Evolutionary conservation across 2,329 filamentous ascomycete genomes (phyloP), one percentile per base, ranked within the genome.

Genomic region (Penicillium brasilianum): DNA sequence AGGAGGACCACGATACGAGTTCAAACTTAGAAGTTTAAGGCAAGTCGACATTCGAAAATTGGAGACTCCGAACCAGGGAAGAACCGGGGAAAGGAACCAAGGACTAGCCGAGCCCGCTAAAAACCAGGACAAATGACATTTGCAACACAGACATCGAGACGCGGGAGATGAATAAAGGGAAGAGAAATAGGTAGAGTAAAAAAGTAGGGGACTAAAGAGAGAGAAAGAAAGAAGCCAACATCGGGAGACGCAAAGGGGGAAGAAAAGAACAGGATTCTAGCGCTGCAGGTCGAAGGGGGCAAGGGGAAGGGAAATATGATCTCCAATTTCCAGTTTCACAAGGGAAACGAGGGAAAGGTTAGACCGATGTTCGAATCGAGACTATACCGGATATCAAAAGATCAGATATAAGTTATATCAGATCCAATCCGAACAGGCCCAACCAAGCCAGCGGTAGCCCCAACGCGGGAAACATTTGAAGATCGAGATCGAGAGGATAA

Each of bases 221-320:
- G 18, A 52, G 66, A 63, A 60, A 20, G 53, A 54, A 59, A 22
- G 57, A 53, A 30, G 22, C 25, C 36, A 44, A 52, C 25, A 25
- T 28, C 43, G 66, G 43, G 25, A 22, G 25, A 55, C 32, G 37
- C 49, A 49, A 39, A 36, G 44, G 28, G 41, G 16, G 32, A 54
- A 44, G 39, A 57, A 69, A 68, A 69, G 62, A 71, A 72, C 66
- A 68, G 67, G 66, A 71, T 66, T 76, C 70, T 76, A 73, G 68
- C 67, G 70, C 71, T 68, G 71, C 70, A 72, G 71, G 70, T 71
- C 66, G 63, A 66, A 69, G 66, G 63, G 60, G 59, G 16, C 44
- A 57, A 34, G 28, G 52, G 68, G 68, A 69, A 62, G 66, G 63
- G 58, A 59, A 68, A 65, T 66, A 67, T 11, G 50, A 53, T 34